A percentile compares a stretch with the other conserved stretches of the same genome.
These are phyloP conservation scores for Trametes cubensis DNA, from an alignment of 768 basidiomycete genomes.

Conservation along the genomic window DNA sequence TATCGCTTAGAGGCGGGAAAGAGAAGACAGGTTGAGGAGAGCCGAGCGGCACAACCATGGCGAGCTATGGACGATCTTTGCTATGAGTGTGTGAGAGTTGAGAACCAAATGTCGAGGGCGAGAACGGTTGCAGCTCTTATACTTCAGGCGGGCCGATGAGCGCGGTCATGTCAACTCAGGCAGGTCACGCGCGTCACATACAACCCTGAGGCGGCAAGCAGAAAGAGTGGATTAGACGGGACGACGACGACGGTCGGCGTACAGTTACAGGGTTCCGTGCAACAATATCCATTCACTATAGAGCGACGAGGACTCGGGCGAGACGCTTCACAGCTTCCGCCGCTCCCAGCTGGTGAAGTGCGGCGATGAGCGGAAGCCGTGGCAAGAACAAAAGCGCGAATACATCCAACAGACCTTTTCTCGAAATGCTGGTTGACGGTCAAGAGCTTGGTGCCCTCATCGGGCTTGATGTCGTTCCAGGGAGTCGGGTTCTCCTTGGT, in stretches of 20 bases:
- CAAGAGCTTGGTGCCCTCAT: conserved; percentile 74
- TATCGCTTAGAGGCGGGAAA: conserved; percentile 42
- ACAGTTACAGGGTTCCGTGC: conserved; percentile 11
- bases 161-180: conserved; percentile 9
- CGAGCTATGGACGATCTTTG: conserved; percentile 2
- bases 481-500: conserved; percentile 78
- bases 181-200: conserved; percentile 17
- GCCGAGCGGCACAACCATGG: conserved; percentile 46
- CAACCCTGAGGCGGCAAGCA: neutral
- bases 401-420: conserved; percentile 56
- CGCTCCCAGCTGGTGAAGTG: conserved; percentile 64
- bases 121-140: neutral
- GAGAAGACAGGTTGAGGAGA: conserved; percentile 44
- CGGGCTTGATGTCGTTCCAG: conserved; percentile 80
- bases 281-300: neutral
- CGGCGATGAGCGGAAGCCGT: neutral
- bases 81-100: neutral
- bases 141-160: neutral
- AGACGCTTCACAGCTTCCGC: conserved; percentile 58
- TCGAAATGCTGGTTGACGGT: conserved; percentile 74
- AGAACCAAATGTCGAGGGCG: neutral
- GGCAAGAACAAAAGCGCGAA: conserved; percentile 14
- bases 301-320: neutral
- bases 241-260: neutral
- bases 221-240: conserved; percentile 8